Evolutionary conservation across 352 stramenopile species (phyloP).

Genomic region (Pythium grandisporangium): DNA sequence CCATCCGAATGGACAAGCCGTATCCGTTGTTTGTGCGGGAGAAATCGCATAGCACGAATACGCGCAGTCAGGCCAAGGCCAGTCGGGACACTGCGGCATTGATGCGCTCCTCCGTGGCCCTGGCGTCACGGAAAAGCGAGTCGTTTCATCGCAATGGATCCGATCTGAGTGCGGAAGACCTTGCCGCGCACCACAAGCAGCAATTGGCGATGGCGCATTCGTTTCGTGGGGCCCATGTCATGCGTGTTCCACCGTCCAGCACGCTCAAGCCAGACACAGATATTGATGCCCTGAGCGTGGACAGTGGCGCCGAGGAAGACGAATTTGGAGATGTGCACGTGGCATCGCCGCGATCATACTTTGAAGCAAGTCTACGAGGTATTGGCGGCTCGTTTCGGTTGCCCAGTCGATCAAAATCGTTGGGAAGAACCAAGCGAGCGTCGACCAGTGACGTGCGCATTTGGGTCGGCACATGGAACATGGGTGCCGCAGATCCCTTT

Average conservation of each 20-base stretch:
- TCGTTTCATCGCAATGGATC: slow-evolving; percentile 25
- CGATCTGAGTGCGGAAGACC: slow-evolving; percentile 13
- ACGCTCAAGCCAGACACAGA: slow-evolving; percentile 18
- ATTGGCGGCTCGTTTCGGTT: slow-evolving; percentile 27
- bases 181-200: slow-evolving; percentile 24
- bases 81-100: slow-evolving; percentile 19
- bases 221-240: slow-evolving; percentile 16
- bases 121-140: slow-evolving; percentile 35
- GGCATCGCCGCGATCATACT: slow-evolving; percentile 58
- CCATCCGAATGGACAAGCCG: slow-evolving; percentile 24
- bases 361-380: slow-evolving; percentile 33
- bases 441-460: slow-evolving; percentile 50
- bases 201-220: slow-evolving; percentile 28
- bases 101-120: slow-evolving; percentile 12
- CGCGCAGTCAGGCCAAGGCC: slow-evolving; percentile 16
- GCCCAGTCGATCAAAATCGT: slow-evolving; percentile 4
- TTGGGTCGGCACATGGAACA: slow-evolving; percentile 85
- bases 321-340: slow-evolving; percentile 19
- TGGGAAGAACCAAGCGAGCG: slow-evolving; percentile 16
- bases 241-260: slow-evolving; percentile 11
- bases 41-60: slow-evolving; percentile 32
- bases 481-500: slow-evolving; percentile 75
- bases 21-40: slow-evolving; percentile 2
- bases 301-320: slow-evolving; percentile 5
- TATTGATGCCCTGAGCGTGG: slow-evolving; percentile 22